Evolutionary conservation across 2,329 filamentous ascomycete genomes (phyloP).

Genomic region (Clarireedia monteithiana): DNA sequence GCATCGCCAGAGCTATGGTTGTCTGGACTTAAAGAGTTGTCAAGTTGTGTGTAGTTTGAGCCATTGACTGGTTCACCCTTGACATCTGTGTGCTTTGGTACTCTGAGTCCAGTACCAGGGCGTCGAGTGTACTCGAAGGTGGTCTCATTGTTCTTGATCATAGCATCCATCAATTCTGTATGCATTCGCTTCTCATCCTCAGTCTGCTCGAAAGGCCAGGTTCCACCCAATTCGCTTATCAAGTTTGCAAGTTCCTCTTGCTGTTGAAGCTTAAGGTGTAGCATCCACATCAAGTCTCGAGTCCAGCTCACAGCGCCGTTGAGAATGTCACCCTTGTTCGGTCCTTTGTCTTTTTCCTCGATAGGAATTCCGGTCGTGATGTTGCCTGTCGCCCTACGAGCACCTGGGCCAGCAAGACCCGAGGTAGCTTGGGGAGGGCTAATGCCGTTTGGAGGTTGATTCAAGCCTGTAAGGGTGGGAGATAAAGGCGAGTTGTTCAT

Average conservation of each 20-base stretch:
- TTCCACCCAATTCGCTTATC: constrained; percentile 64
- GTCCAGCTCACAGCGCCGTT: constrained; percentile 97
- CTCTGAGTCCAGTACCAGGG: constrained; percentile 76
- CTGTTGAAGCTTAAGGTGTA: constrained; percentile 81
- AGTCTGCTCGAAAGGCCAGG: constrained; percentile 71
- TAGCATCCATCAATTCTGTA: constrained; percentile 79
- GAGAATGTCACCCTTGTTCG: constrained; percentile 97
- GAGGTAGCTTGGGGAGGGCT: constrained; percentile 75
- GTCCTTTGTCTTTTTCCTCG: constrained; percentile 97
- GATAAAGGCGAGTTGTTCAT: constrained; percentile 87
- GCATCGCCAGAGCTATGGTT: constrained; percentile 27
- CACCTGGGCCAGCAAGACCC: constrained; percentile 75
- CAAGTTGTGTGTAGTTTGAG: constrained; percentile 29
- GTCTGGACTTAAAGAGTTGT: constrained; percentile 46
- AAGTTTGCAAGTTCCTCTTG: constrained; percentile 78
- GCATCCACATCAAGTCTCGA: constrained; percentile 93
- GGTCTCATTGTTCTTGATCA: constrained; percentile 66
- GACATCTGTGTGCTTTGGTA: constrained; percentile 88
- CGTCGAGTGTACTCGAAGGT: constrained; percentile 81
- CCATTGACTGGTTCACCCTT: constrained; percentile 68
- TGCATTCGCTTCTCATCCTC: constrained; percentile 97
- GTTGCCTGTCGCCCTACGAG: constrained; percentile 70
- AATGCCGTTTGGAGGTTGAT: constrained; percentile 41
- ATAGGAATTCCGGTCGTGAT: constrained; percentile 89
- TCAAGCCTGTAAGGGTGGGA: constrained; percentile 66